Base-by-base conservation (phyloP, 805 yeast species). In the Saitoella complicata region DNA sequence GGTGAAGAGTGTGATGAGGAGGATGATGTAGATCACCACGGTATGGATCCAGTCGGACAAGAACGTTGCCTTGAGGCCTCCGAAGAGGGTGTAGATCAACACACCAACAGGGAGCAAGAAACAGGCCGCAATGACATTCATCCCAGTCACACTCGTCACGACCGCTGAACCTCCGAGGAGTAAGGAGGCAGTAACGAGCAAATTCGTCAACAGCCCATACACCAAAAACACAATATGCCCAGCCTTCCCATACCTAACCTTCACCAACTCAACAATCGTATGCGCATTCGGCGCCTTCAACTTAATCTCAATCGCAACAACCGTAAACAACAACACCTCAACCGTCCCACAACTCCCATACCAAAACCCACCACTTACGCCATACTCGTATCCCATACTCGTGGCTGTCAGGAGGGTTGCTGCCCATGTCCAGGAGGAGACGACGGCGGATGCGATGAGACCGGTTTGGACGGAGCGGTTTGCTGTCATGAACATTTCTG, bases 41-140 rank as follows among this genome's bases (percentile, higher is more conserved):
- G 73, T 67, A 53, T 70, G 75, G 41, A 67, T 63, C 67, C 70
- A 71, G 51, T 71, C 76, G 5, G 75, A 67, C 35, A 71, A 56
- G 49, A 71, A 70, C 2, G 76, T 71, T 6, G 75, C 69, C 46
- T 67, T 69, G 35, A 72, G 56, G 7, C 76, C 76, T 40, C 76
- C 76, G 35, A 67, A 60, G 6, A 67, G 60, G 0, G 76, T 72
- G 52, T 71, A 72, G 31, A 68, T 54, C 46, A 67, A 56, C 12
- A 72, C 75, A 38, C 72, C 70, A 11, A 69, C 49, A 4, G 74
- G 73, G 3, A 70, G 53, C 21, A 71, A 53, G 49, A 69, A 63
- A 37, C 65, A 60, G 2, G 71, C 68, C 9, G 74, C 75, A 32
- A 65, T 66, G 36, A 62, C 59, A 46, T 66, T 61, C 62, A 69